Conservation (phyloP, 2,329 filamentous ascomycete species). For the Scytalidium lignicola region DNA sequence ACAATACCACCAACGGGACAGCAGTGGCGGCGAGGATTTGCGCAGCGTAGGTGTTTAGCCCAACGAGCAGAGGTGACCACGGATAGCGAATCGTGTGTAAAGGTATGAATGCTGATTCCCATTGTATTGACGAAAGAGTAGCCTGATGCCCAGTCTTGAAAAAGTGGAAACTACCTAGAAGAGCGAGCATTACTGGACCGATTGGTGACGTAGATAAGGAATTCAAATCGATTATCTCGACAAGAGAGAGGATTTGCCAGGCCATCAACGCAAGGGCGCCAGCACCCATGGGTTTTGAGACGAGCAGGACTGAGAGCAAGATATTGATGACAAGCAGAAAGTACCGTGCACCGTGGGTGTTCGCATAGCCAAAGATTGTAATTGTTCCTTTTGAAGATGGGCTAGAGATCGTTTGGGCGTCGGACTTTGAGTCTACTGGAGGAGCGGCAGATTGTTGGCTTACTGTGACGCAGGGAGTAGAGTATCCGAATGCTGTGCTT, state of each 20-base stretch:
- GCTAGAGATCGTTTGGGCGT: neutral
- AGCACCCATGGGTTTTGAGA: conserved; percentile 92
- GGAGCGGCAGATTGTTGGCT: conserved; percentile 32
- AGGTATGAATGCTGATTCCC: conserved; percentile 92
- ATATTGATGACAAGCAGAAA: conserved; percentile 78
- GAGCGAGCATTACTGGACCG: conserved; percentile 74
- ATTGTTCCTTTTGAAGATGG: conserved; percentile 40
- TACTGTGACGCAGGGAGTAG: conserved; percentile 79
- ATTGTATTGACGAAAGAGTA: conserved; percentile 80
- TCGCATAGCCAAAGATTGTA: conserved; percentile 84
- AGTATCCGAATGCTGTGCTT: conserved; percentile 78
- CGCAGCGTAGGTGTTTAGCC: conserved; percentile 82
- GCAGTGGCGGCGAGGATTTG: conserved; percentile 78
- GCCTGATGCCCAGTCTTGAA: conserved; percentile 99
- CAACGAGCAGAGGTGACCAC: conserved; percentile 77
- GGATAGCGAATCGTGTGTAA: conserved; percentile 80
- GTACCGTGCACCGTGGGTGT: conserved; percentile 87
- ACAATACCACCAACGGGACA: conserved; percentile 77
- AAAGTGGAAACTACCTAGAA: conserved; percentile 91
- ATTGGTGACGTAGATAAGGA: conserved; percentile 63
- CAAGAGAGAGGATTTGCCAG: conserved; percentile 82
- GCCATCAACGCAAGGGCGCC: conserved; percentile 76
- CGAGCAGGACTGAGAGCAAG: conserved; percentile 67
- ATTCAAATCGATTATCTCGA: conserved; percentile 59
- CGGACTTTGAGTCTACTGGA: neutral